Evolutionary conservation across 108 stramenopile genomes (phyloP).

Genomic region (Skeletonema potamos): DNA sequence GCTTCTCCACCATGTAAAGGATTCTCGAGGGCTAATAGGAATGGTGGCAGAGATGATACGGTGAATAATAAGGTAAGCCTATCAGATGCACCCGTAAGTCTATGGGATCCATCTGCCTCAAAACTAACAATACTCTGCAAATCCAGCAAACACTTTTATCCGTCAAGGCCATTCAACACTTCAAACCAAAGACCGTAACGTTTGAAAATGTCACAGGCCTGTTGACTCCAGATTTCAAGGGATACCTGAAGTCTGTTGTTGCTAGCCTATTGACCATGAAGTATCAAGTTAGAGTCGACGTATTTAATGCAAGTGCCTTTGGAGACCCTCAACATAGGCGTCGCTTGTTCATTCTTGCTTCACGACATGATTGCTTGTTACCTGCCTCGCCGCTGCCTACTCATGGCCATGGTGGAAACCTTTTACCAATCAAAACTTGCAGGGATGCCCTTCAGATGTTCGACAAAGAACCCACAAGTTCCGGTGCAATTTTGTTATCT

Average conservation of each 20-base stretch:
- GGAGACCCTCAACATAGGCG: slow-evolving; percentile 63
- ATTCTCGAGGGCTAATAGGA: slow-evolving; percentile 59
- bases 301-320: slow-evolving; percentile 28
- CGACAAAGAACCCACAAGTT: slow-evolving; percentile 26
- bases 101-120: slow-evolving; percentile 1
- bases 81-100: neutral
- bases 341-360: slow-evolving; percentile 48
- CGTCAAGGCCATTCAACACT: slow-evolving; percentile 41
- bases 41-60: slow-evolving; percentile 47
- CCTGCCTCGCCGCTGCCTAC: slow-evolving; percentile 46
- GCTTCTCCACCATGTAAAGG: slow-evolving; percentile 61
- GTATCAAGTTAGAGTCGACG: slow-evolving; percentile 51
- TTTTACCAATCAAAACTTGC: slow-evolving; percentile 30
- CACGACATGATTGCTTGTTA: slow-evolving; percentile 31
- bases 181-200: slow-evolving; percentile 39
- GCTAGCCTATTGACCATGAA: slow-evolving; percentile 26
- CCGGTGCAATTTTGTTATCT: neutral
- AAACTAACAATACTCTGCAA: neutral
- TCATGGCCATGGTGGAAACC: slow-evolving; percentile 40
- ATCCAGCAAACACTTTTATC: slow-evolving; percentile 44
- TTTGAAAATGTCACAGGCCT: slow-evolving; percentile 65
- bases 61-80: slow-evolving; percentile 44
- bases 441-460: slow-evolving; percentile 48
- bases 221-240: slow-evolving; percentile 2
- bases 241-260: slow-evolving; percentile 40